Base-by-base conservation (phyloP, 2,329 filamentous ascomycete genomes). In the Macrophomina phaseolina region DNA sequence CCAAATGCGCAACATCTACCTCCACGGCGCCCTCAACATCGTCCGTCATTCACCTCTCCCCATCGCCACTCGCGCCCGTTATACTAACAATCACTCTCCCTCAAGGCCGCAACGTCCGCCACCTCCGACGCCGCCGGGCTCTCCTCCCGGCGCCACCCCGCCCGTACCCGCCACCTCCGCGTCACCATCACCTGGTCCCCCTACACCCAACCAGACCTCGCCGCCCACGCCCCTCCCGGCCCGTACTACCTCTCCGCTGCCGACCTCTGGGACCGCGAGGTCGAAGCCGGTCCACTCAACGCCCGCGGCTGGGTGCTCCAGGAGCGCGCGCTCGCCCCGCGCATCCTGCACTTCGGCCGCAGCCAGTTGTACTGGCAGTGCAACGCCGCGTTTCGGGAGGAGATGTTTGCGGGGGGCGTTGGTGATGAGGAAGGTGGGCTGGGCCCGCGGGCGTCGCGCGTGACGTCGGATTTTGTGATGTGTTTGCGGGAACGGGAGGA, bases 221-320 rank as follows among this genome's bases (percentile, higher is more conserved):
- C 38, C 32, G 30, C 32, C 5, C 51, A 36, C 16, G 23, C n/a
- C 9, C 16, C 51, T 4, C 32, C 16, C 16, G 30, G 51, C 30
- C 16, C 30, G 5, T 28, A 60, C 55, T 46, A 46, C 38, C 11
- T 46, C 40, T 46, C 46, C 40, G 32, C 45, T 28, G 40, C 23
- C 23, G 40, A 28, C 40, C 30, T 60, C 14, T 60, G 55, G 55
- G 40, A 60, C 7, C 38, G 40, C 7, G 38, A 45, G 14, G 63
- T 58, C 63, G 63, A 65, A 4, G 63, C n/a, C 55, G 69, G 67
- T 9, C 71, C 70, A 2, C 46, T 72, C 0, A 70, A 70, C 49
- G 23, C 28, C 0, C 69, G 71, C 5, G 71, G 69, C 4, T 73
- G 70, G 71, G 69, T 69, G 5, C 70, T 71, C 12, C 71, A 73